A percentile compares a stretch with the other conserved stretches of the same genome.
Conservation (phyloP, 495 filamentous ascomycete genomes). For the Aspergillus diversus region DNA sequence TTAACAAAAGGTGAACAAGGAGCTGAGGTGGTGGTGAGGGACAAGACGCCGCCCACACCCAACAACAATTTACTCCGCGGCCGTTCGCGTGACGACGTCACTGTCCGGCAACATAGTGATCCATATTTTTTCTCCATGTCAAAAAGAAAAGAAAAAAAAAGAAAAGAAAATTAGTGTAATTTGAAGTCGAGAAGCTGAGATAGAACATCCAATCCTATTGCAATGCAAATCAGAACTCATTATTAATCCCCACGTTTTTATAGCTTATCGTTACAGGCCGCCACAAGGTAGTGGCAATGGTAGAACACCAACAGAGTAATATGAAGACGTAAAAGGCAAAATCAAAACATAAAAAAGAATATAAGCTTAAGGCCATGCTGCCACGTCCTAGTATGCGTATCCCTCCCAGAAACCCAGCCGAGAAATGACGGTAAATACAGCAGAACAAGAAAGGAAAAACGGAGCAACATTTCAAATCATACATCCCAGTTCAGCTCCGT, state of each 20-base stretch:
- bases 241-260: constrained; percentile 19
- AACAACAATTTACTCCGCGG: background rate
- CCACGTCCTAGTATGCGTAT: constrained; percentile 34
- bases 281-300: constrained; percentile 21
- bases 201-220: constrained; percentile 16
- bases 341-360: constrained; percentile 29
- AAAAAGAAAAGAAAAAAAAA: too few relatives aligned
- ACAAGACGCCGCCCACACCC: background rate
- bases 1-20: background rate
- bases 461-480: constrained; percentile 30
- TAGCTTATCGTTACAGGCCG: constrained; percentile 28
- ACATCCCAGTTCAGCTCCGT: constrained; percentile 27
- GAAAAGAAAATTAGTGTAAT: background rate
- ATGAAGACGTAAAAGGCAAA: constrained; percentile 20
- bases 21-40: background rate
- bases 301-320: constrained; percentile 24
- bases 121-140: too few relatives aligned
- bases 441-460: constrained; percentile 36
- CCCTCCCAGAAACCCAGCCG: constrained; percentile 36
- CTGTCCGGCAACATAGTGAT: background rate
- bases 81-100: constrained; percentile 1
- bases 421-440: constrained; percentile 42
- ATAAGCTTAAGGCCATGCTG: constrained; percentile 29
- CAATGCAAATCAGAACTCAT: constrained; percentile 20
- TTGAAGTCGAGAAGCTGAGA: background rate